phyloP scores from a whole-genome alignment of 192 early-diverging fungal genomes.

The Backusella sp. region DNA sequence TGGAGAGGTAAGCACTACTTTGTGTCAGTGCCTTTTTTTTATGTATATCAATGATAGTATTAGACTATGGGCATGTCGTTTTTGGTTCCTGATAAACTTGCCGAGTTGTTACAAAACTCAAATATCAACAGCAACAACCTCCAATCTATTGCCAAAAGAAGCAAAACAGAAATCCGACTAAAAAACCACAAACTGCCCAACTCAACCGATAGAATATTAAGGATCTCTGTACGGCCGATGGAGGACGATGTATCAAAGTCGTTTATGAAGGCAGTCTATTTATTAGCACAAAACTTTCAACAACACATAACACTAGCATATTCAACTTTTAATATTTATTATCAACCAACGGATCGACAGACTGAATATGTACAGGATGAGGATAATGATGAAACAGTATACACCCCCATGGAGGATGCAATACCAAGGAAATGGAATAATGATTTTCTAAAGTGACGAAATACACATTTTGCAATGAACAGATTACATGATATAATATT shows the following conservation, averaged over 20 bases:
- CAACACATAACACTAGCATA: not conserved
- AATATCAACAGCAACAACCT: not conserved
- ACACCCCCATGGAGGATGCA: not conserved
- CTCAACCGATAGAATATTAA: not conserved
- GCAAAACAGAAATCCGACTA: not conserved
- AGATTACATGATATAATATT: not conserved
- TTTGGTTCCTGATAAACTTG: not conserved
- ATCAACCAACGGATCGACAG: not conserved
- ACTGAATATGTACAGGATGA: not conserved
- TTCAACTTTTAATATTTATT: not conserved
- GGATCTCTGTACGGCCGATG: not conserved
- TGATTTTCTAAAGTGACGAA: slow-evolving; percentile 1
- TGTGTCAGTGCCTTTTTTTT: not conserved
- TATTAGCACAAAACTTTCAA: not conserved
- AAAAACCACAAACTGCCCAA: not conserved
- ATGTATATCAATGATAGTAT: not conserved
- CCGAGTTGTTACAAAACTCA: not conserved
- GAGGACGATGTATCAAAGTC: not conserved
- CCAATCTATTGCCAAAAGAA: not conserved
- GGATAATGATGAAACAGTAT: not conserved
- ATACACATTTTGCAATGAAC: not conserved
- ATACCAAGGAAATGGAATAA: not conserved
- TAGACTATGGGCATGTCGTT: not conserved
- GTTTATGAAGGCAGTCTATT: not conserved
- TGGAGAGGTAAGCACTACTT: not conserved